Conservation (phyloP, 2,329 filamentous ascomycete species). For the Cercospora citrullina region DNA sequence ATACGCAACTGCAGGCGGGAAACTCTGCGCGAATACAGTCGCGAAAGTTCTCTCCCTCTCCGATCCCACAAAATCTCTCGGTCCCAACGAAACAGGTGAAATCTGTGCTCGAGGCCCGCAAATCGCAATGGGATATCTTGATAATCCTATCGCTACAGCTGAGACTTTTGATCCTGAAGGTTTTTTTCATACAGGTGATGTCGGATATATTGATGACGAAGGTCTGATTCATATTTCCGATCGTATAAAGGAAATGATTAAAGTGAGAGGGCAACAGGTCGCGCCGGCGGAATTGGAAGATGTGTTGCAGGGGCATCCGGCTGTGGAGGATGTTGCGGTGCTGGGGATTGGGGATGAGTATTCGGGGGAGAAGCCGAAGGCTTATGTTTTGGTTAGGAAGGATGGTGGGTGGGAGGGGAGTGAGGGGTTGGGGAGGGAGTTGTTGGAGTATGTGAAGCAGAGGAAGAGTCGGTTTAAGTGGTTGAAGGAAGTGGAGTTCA, state of each 20-base stretch:
- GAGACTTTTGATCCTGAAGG: slow-evolving; percentile 52
- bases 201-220: slow-evolving; percentile 56
- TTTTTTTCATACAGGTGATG: slow-evolving; percentile 60
- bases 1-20: slow-evolving; percentile 58
- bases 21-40: slow-evolving; percentile 58
- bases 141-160: slow-evolving; percentile 37
- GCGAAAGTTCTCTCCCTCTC: slow-evolving; percentile 60
- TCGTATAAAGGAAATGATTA: slow-evolving; percentile 68
- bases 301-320: slow-evolving; percentile 57
- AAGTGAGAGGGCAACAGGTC: slow-evolving; percentile 64
- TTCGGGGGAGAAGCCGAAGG: slow-evolving; percentile 58
- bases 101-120: slow-evolving; percentile 40
- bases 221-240: slow-evolving; percentile 61
- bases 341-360: slow-evolving; percentile 57
- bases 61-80: slow-evolving; percentile 49
- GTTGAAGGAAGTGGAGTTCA: slow-evolving; percentile 64
- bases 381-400: slow-evolving; percentile 54
- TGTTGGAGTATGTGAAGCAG: slow-evolving; percentile 62
- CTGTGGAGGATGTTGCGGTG: slow-evolving; percentile 60
- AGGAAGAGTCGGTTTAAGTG: slow-evolving; percentile 70
- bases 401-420: slow-evolving; percentile 11
- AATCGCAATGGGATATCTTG: slow-evolving; percentile 42
- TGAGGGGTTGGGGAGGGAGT: slow-evolving; percentile 43
- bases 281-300: slow-evolving; percentile 66
- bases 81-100: slow-evolving; percentile 54